Conservation (phyloP, 1,284 basidiomycete genomes). For the Naganishia sp. region DNA sequence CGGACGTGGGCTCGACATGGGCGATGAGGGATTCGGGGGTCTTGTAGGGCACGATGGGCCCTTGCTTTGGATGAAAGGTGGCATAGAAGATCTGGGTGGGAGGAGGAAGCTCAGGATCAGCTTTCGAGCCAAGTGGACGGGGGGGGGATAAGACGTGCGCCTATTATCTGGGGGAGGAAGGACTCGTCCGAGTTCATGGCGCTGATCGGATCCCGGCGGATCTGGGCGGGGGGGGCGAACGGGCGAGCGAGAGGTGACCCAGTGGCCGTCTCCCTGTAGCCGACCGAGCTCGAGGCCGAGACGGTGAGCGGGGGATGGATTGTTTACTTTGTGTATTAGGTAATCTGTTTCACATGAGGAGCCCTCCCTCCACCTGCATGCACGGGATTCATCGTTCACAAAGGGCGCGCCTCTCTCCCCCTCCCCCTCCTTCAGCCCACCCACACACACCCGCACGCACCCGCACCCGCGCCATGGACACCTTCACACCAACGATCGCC, state of each 20-base stretch:
- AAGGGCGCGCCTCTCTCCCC: slow-evolving; percentile 1
- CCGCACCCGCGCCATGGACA: slow-evolving; percentile 5
- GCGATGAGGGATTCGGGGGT: slow-evolving; percentile 54
- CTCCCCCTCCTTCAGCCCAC: neutral
- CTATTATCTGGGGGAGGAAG: slow-evolving; percentile 53
- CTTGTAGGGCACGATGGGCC: slow-evolving; percentile 51
- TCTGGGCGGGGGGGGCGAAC: no score
- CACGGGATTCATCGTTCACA: slow-evolving; percentile 9
- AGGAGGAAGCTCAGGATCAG: no score
- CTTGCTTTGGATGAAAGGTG: slow-evolving; percentile 50
- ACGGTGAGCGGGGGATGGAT: neutral
- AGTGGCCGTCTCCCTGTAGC: no score
- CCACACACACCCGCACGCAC: no score
- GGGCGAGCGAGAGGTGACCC: no score
- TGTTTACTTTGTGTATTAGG: slow-evolving; percentile 27
- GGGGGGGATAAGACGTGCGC: slow-evolving; percentile 41
- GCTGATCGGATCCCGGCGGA: no score
- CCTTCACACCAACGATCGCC: slow-evolving; percentile 10
- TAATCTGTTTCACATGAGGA: neutral
- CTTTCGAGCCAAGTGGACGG: no score
- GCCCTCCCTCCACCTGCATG: neutral
- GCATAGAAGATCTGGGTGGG: slow-evolving; percentile 52
- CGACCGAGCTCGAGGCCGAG: no score
- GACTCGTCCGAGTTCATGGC: slow-evolving; percentile 35
- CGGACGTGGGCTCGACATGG: slow-evolving; percentile 9